Base-by-base conservation (phyloP, 2,329 filamentous ascomycete genomes). In the Huntiella abstrusa region DNA sequence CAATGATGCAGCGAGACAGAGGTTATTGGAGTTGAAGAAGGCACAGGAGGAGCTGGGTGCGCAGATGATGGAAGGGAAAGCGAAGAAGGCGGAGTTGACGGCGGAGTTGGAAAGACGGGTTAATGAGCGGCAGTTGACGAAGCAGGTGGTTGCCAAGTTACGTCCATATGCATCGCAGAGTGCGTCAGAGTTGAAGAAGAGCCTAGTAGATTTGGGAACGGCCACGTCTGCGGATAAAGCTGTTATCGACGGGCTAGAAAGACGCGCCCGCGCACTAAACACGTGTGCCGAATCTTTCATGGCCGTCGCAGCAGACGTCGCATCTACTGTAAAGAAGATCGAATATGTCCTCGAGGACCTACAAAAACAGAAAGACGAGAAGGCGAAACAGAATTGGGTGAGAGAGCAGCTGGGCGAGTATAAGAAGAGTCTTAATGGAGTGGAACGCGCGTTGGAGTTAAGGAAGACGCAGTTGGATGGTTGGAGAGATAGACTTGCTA, bases 161-260 rank as follows among this genome's bases (percentile, higher is more conserved):
- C 75, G 83, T 47, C 91, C 91, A 10, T 98, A 98, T 60, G 85
- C 91, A 37, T 73, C 88, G 48, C 85, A 96, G 59, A 92, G 83
- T 55, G 85, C 88, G 0, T 80, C 78, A 2, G 78, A 79, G 12
- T 70, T 98, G 22, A 87, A 96, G 60, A 73, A 81, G 32, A 80
- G 80, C 39, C 66, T 98, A 47, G 74, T 80, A 2, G 86, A 95
- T 52, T 67, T 98, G 47, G 83, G 78, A 51, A 80, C 84, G 56
- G 83, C 77, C 41, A 69, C 96, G 45, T 73, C 71, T 52, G 70
- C 70, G 43, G 87, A 95, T 60, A 88, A 88, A 58, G 67, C 75
- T 7, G 82, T 88, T 51, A 92, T 95, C 51, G 88, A 96, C 57
- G 68, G 77, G 1, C 73, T 96, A 39, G 91, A 98, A 60, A 78